Evolutionary conservation across 2,329 filamentous ascomycete species (phyloP).

Genomic region (Colletotrichum sp.): DNA sequence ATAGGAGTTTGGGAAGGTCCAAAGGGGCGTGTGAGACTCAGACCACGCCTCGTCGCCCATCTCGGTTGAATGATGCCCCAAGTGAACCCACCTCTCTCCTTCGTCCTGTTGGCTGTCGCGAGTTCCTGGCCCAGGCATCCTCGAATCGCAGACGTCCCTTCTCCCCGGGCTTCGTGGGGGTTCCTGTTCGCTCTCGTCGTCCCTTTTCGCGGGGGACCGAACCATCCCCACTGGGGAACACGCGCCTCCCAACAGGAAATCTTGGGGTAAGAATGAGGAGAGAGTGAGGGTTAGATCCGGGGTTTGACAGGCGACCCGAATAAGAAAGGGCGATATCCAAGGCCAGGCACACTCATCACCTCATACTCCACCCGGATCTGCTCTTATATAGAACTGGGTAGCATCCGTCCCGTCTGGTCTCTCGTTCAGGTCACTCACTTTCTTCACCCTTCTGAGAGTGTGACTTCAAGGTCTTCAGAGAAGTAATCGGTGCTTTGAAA

Average conservation of each 20-base stretch:
- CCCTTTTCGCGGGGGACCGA: constrained; percentile 11
- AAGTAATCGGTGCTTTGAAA: background rate
- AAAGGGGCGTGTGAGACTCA: background rate
- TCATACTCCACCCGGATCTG: background rate
- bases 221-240: background rate
- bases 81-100: background rate
- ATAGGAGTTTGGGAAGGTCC: background rate
- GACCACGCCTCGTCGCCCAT: background rate
- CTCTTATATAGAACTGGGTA: constrained; percentile 3
- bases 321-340: background rate
- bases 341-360: background rate
- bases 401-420: background rate
- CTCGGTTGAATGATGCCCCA: constrained; percentile 14
- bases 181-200: background rate
- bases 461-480: background rate
- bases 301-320: background rate
- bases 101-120: background rate
- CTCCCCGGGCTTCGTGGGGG: background rate
- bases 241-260: background rate
- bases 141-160: background rate
- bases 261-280: constrained; percentile 8
- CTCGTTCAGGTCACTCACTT: background rate
- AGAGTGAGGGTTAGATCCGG: background rate
- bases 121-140: background rate
- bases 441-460: background rate